Base-by-base conservation (phyloP, 768 basidiomycete species). In the Russula sp. region DNA sequence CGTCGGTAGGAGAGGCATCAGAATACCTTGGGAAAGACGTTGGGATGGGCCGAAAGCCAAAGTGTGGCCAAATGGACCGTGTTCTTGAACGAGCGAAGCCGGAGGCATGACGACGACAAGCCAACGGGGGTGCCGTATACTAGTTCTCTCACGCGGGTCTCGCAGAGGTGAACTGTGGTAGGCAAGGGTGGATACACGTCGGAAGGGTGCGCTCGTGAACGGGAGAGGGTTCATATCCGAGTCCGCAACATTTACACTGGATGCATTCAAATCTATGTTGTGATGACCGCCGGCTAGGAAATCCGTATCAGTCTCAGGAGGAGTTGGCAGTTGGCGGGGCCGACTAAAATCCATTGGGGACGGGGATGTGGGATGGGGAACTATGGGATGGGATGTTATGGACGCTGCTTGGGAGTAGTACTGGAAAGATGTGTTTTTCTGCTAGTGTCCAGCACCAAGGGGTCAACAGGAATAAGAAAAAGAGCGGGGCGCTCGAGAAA, bases 1-100 rank as follows among this genome's bases (percentile, higher is more conserved):
- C 8, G 87, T 88, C 39, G 89, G 83, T 68, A 85, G 83, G 39
- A 91, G 76, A 9, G 89, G 88, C 83, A 91, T 85, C 22, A 91
- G 73, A 22, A 88, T 76, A 18, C 89, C 89, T 66, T 87, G 84
- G 37, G 83, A 77, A 50, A 89, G 73, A 27, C 89, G 81, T 58
- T 83, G 77, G 27, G 77, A 74, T 31, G 87, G 85, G 0, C 86
- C 86, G 20, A 76, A 77, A 10, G 82, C 80, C 22, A 87, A 70
- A 0, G 84, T 83, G 57, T 83, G 79, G 0, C 85, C 84, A 18
- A 85, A 76, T 16, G 78, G 80, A 0, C 83, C 81, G 70, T 84
- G 84, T 66, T 86, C 82, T 45, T 82, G 78, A 1, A 79, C 73
- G 56, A 91, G 76, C 35, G 82, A 77, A 13, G 77, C 59, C 32